Base-by-base conservation (phyloP, 1,284 basidiomycete genomes). In the Cryptococcus sp. region DNA sequence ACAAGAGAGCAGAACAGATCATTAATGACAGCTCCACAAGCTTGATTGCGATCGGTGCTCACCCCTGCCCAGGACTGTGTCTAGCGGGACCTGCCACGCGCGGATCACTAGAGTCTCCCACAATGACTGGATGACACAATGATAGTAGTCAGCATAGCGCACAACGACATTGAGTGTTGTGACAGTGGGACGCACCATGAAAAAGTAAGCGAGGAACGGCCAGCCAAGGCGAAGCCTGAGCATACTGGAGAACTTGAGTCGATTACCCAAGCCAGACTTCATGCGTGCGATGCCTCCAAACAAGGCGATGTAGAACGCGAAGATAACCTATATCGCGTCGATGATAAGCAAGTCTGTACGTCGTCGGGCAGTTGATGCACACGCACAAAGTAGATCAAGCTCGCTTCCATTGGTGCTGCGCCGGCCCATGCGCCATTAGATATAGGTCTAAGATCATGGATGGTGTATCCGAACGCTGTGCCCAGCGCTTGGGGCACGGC, bases 341-440 rank as follows among this genome's bases (percentile, higher is more conserved):
- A 31, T 31, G 25, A 16, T 48, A 17, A 27, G 19, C 22, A 48
- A 10, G 20, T 48, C n/a, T n/a, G n/a, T n/a, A n/a, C n/a, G n/a
- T n/a, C n/a, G n/a, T n/a, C n/a, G n/a, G n/a, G n/a, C n/a, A n/a
- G n/a, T n/a, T n/a, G n/a, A n/a, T n/a, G 15, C 2, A 35, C 5
- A 61, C 67, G 51, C 54, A 68, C 68, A 55, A 66, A 75, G 64
- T 75, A 77, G 56, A 77, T 74, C 45, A 74, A 55, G 40, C 59
- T 67, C 6, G 75, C 75, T 64, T 77, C 74, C 59, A 76, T 73
- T 15, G 71, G 72, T 17, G 74, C 74, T 7, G 72, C 68, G 6
- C 67, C 67, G 17, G 67, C 65, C 67, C 75, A 75, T 5, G 57
- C 57, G 16, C 53, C 48, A 41, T 70, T 67, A 17, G 31, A 42